Base-by-base conservation (phyloP, 257 asterid genomes). In the Petunia secreta region DNA sequence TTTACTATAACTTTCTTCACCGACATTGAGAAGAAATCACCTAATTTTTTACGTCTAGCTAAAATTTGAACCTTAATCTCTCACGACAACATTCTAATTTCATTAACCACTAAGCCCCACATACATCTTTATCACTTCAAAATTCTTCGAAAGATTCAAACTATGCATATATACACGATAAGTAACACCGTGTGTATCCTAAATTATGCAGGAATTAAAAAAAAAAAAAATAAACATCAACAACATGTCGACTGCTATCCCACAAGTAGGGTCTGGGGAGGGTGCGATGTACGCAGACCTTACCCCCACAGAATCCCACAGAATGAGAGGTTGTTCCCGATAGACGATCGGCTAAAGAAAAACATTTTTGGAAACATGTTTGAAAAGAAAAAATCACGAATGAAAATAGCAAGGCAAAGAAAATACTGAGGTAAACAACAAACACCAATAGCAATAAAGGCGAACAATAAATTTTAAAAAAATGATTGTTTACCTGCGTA, bases 401-500 rank as follows among this genome's bases (percentile, higher is more conserved):
- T 14, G 1, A 0, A 55, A 55, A 55, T 13, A 63, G 25, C 25
- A 69, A 68, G 8, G 5, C 58, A 2, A 6, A 36, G 50, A 48
- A 25, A 25, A 25, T 25, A 25, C 25, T 25, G 25, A 25, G 25
- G 25, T 25, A 25, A 25, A 25, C 25, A 25, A 25, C 25, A 25
- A 25, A 25, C 25, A 25, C 25, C 25, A 25, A 25, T 25, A 25
- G 25, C 25, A 25, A 25, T 25, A 25, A 25, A 25, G 25, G 25
- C 25, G 25, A 25, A 25, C 25, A 25, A 25, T 25, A 25, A 25
- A 25, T 25, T 25, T 25, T 0, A 25, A 25, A 25, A 80, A 40
- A 79, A 78, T 60, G 63, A 68, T n/a, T 59, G 68, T 41, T 46
- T 80, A 93, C 99, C 98, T 93, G 95, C 8, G 97, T 88, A 69